Percentiles rank a stretch among this genome's conserved stretches.
Evolutionary conservation across 805 yeast species (phyloP).

Genomic region (Isabelozyma heimii): DNA sequence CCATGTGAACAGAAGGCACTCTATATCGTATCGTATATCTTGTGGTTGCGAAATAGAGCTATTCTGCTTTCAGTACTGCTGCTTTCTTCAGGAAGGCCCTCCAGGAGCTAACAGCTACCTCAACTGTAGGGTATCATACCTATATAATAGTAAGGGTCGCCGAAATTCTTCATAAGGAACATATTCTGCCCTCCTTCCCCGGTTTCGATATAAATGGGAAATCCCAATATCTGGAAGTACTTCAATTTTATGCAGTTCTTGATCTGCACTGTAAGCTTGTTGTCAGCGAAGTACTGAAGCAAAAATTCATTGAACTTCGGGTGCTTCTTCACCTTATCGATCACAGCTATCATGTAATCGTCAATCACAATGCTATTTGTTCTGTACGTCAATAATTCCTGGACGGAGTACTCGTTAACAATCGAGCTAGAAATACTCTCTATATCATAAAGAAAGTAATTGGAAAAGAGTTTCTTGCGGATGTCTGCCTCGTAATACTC

Average conservation of each 20-base stretch:
- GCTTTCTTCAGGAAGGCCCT: no score
- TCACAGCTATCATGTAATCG: slow-evolving; percentile 7
- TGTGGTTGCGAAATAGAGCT: no score
- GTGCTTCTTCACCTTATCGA: not conserved
- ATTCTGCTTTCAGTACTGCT: no score
- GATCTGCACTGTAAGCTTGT: not conserved
- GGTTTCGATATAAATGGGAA: not conserved
- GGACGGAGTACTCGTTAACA: not conserved
- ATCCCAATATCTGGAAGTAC: not conserved
- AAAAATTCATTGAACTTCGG: not conserved
- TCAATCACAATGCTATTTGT: slow-evolving; percentile 3
- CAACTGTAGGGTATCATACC: not conserved
- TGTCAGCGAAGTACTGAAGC: not conserved
- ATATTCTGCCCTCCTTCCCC: not conserved
- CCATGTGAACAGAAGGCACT: no score
- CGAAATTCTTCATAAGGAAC: not conserved
- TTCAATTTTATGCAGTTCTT: not conserved
- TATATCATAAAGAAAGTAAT: slow-evolving; percentile 4
- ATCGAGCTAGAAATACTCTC: not conserved
- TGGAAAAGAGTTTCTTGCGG: slow-evolving; percentile 2
- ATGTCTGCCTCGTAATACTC: slow-evolving; percentile 5
- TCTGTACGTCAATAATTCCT: not conserved
- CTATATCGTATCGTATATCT: no score
- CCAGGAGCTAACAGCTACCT: no score
- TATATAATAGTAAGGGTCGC: not conserved